Conservation (phyloP, 1,139 yeast species). For the Suhomyces choctaworum region DNA sequence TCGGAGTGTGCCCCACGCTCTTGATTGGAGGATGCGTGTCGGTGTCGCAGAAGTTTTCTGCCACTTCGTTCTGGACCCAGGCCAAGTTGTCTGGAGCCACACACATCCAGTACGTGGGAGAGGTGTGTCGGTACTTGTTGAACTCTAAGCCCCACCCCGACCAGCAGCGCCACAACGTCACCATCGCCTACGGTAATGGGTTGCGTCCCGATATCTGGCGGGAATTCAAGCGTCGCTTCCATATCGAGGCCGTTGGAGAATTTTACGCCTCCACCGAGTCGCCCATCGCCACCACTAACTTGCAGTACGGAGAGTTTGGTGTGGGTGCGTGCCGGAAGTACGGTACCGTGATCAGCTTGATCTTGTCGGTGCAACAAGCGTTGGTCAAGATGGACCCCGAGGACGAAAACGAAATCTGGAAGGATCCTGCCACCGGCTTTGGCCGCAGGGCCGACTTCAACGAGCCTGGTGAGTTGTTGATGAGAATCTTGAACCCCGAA, state of each 20-base stretch:
- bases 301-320: slow-evolving; percentile 77
- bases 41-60: slow-evolving; percentile 78
- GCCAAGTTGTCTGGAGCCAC: slow-evolving; percentile 71
- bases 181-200: slow-evolving; percentile 89
- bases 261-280: slow-evolving; percentile 95
- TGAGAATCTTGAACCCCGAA: slow-evolving; percentile 67
- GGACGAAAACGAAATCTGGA: slow-evolving; percentile 69
- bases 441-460: slow-evolving; percentile 37
- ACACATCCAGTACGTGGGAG: slow-evolving; percentile 92
- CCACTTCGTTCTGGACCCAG: slow-evolving; percentile 89
- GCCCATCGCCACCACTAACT: slow-evolving; percentile 85
- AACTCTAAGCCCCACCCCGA: slow-evolving; percentile 66
- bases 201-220: slow-evolving; percentile 90
- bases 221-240: slow-evolving; percentile 74
- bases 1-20: slow-evolving; percentile 78
- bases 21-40: slow-evolving; percentile 71
- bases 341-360: slow-evolving; percentile 61
- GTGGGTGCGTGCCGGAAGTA: slow-evolving; percentile 88
- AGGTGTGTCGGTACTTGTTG: slow-evolving; percentile 83
- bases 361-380: slow-evolving; percentile 58
- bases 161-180: slow-evolving; percentile 64
- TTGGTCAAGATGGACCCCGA: slow-evolving; percentile 79
- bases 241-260: slow-evolving; percentile 77
- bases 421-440: slow-evolving; percentile 72
- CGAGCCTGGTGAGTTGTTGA: slow-evolving; percentile 87